phyloP scores from a whole-genome alignment of 75 land plant species.

The Picea sitchensis region DNA sequence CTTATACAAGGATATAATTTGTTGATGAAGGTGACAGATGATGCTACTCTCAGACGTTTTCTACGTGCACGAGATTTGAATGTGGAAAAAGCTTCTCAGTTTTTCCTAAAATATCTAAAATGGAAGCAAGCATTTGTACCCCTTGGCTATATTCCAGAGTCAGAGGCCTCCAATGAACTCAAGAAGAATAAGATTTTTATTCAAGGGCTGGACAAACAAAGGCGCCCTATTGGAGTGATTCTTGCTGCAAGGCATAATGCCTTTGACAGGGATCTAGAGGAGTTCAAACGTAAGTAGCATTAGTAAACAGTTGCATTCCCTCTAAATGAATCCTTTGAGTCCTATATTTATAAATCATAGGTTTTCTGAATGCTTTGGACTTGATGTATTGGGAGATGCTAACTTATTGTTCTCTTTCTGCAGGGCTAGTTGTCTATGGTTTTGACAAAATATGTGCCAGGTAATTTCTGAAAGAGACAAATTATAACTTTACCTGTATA shows the following conservation, averaged over 20 bases:
- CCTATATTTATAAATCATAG: background rate
- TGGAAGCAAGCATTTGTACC: conserved; percentile 63
- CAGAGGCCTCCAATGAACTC: conserved; percentile 52
- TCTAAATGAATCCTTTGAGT: background rate
- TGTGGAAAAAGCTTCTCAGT: conserved; percentile 52
- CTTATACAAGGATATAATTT: background rate
- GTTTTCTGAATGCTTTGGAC: background rate
- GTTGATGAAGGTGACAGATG: conserved; percentile 49
- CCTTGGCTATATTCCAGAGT: conserved; percentile 49
- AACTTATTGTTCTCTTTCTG: background rate
- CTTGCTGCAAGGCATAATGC: conserved; percentile 48
- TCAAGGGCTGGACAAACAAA: conserved; percentile 76
- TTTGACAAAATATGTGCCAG: conserved; percentile 27
- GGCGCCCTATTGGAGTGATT: conserved; percentile 51
- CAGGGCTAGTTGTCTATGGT: conserved; percentile 30
- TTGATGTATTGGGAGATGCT: background rate
- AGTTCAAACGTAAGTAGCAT: conserved; percentile 64
- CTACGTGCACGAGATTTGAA: conserved; percentile 74
- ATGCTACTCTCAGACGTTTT: conserved; percentile 69
- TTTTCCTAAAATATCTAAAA: conserved; percentile 50
- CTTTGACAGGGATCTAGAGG: conserved; percentile 46
- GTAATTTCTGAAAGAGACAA: conserved; percentile 5
- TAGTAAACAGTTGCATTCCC: background rate
- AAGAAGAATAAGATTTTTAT: conserved; percentile 57
- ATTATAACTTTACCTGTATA: background rate